A percentile compares a stretch with the other conserved stretches of the same genome.
phyloP scores from a whole-genome alignment of 2,329 filamentous ascomycete species.

The Verticillium isaacii region DNA sequence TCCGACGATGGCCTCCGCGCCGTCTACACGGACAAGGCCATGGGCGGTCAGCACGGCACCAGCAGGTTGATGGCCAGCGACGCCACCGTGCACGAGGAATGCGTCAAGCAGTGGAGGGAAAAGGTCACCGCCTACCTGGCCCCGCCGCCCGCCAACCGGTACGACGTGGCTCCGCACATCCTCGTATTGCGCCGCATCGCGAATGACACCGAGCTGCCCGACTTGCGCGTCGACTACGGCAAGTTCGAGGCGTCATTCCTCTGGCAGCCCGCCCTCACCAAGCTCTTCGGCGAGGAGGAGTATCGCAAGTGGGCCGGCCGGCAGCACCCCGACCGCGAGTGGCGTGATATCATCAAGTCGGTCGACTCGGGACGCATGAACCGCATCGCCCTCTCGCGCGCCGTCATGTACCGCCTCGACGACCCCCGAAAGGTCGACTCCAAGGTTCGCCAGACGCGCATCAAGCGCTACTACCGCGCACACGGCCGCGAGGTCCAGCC shows the following conservation, averaged over 20 bases:
- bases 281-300: constrained; percentile 12
- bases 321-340: not conserved
- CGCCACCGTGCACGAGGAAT: not conserved
- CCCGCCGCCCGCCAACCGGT: constrained; percentile 1
- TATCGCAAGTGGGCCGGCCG: constrained; percentile 8
- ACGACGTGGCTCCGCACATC: constrained; percentile 6
- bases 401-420: not conserved
- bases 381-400: constrained; percentile 1
- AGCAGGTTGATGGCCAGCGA: not conserved
- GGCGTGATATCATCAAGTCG: not conserved
- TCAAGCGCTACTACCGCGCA: constrained; percentile 1
- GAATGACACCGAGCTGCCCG: constrained; percentile 12
- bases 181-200: constrained; percentile 7
- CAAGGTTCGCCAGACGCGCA: constrained; percentile 1
- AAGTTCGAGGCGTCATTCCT: constrained; percentile 6
- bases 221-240: constrained; percentile 5
- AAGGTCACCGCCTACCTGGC: constrained; percentile 4
- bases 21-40: constrained; percentile 3
- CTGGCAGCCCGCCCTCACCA: constrained; percentile 10
- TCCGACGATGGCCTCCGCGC: constrained; percentile 4
- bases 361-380: not conserved
- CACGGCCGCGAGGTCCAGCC: not conserved
- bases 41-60: not conserved
- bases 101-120: constrained; percentile 5
- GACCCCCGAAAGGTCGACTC: not conserved